These are phyloP conservation scores for Clavariopsis aquatica DNA, from an alignment of 495 filamentous ascomycete genomes.

Conservation along the genomic window DNA sequence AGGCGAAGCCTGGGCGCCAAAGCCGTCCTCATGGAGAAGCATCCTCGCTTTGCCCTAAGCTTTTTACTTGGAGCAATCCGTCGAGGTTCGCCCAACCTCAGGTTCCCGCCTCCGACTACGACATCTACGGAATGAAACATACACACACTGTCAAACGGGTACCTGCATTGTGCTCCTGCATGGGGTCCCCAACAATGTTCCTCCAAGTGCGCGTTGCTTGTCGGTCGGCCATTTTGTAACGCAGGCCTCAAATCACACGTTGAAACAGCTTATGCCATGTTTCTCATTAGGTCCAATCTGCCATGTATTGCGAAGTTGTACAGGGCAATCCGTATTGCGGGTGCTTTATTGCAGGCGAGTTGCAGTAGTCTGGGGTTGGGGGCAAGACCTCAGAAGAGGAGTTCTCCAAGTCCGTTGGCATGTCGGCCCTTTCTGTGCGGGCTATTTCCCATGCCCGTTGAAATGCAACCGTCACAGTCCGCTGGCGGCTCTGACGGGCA, in stretches of 20 bases:
- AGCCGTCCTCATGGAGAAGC: background rate
- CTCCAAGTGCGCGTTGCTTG: background rate
- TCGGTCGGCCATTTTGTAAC: background rate
- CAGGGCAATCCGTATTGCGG: too few species aligned
- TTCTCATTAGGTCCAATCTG: background rate
- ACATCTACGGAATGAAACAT: background rate
- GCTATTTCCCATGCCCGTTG: background rate
- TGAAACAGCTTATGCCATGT: background rate
- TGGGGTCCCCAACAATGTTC: background rate
- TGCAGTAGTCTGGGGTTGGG: background rate
- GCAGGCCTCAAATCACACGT: background rate
- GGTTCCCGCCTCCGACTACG: background rate
- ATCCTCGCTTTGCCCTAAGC: background rate
- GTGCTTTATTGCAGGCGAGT: background rate
- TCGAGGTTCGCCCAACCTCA: background rate
- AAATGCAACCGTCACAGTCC: slow-evolving; percentile 4
- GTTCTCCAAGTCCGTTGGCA: background rate
- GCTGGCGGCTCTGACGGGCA: background rate
- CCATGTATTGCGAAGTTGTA: background rate
- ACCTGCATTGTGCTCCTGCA: slow-evolving; percentile 5
- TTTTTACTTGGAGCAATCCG: background rate
- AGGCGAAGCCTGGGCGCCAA: too few species aligned
- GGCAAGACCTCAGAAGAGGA: background rate
- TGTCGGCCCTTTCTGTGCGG: background rate
- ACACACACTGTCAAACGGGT: background rate